phyloP scores from a whole-genome alignment of 371 early-diverging fungal genomes.

The Mortierella sp. region DNA sequence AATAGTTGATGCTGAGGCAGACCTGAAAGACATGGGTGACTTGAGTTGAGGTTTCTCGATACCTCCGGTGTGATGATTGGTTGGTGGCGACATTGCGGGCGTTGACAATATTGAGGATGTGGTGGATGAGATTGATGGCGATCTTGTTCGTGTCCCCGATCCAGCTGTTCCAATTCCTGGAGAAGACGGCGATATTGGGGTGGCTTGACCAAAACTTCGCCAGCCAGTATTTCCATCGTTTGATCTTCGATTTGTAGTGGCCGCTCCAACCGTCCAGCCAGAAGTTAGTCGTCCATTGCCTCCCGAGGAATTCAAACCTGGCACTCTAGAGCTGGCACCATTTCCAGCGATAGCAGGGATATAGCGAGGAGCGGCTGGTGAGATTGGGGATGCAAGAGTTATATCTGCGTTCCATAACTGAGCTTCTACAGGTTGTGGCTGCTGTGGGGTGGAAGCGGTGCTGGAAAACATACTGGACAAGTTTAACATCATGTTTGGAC shows the following conservation, averaged over 20 bases:
- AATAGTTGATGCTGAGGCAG: background rate
- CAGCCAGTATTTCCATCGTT: background rate
- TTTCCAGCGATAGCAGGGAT: constrained; percentile 43
- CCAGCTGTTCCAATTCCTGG: background rate
- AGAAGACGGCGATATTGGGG: background rate
- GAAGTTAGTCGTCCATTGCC: constrained; percentile 9
- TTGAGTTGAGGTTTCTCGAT: background rate
- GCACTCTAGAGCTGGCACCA: constrained; percentile 5
- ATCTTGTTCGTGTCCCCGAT: background rate
- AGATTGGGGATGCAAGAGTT: constrained; percentile 17
- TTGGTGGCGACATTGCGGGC: background rate
- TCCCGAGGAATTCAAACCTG: background rate
- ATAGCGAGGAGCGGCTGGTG: constrained; percentile 45
- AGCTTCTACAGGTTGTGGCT: constrained; percentile 40
- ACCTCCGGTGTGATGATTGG: background rate
- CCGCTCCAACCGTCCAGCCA: constrained; percentile 6
- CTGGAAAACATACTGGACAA: constrained; percentile 24
- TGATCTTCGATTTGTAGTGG: background rate
- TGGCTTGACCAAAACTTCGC: background rate
- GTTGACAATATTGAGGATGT: background rate
- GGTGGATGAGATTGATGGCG: background rate
- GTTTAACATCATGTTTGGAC: constrained; percentile 30
- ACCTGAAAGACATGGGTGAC: background rate
- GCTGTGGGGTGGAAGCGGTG: constrained; percentile 2
- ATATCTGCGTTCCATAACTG: constrained; percentile 48